These are phyloP conservation scores for Penicillium cataractarum DNA, from an alignment of 495 filamentous ascomycete genomes.

Conservation along the genomic window DNA sequence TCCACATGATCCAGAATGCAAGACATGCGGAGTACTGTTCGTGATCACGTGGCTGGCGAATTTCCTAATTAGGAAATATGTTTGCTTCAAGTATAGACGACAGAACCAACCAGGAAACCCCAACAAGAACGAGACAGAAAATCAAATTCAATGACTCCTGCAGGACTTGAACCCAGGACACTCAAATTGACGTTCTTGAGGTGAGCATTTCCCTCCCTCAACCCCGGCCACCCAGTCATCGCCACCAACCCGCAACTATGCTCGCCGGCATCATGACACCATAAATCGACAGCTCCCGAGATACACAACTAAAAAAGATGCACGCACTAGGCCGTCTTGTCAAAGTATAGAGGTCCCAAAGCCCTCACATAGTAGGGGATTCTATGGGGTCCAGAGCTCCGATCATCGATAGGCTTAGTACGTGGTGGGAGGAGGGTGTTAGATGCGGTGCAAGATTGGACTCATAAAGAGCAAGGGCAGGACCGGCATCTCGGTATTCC, in stretches of 20 bases:
- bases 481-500: neutral
- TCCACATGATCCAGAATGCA: too few species aligned
- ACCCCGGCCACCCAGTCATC: neutral
- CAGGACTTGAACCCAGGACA: neutral
- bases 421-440: neutral
- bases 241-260: neutral
- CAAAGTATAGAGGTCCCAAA: slow-evolving; percentile 3
- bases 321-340: slow-evolving; percentile 1
- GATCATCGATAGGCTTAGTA: neutral
- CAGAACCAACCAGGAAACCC: neutral
- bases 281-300: neutral
- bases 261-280: neutral
- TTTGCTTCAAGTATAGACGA: neutral
- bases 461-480: neutral
- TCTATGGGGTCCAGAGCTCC: slow-evolving; percentile 3
- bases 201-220: neutral
- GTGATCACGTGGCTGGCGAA: neutral
- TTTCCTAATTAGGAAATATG: neutral
- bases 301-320: neutral
- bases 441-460: slow-evolving; percentile 1
- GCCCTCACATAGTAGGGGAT: neutral
- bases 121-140: neutral
- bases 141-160: neutral
- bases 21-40: too few species aligned
- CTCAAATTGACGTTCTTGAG: neutral